A percentile compares a stretch with the other conserved stretches of the same genome.
phyloP scores from a whole-genome alignment of 345 rosid species.

The Boechera divaricarpa region DNA sequence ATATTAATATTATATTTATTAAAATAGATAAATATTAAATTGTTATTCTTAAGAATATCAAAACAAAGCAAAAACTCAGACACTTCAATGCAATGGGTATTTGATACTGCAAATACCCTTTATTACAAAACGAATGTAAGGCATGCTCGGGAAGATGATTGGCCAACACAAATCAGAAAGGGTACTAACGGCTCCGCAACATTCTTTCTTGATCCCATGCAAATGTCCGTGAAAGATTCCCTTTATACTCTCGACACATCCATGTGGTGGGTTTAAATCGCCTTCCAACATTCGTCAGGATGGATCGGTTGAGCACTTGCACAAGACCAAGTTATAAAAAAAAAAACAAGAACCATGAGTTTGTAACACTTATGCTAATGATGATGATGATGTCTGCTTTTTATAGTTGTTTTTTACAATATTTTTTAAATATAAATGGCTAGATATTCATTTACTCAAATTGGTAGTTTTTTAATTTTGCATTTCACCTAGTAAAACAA shows the following conservation, averaged over 20 bases:
- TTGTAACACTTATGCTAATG: not conserved
- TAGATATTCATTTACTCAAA: not conserved
- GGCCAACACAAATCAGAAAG: conserved; percentile 24
- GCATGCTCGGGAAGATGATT: not conserved
- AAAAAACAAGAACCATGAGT: not conserved
- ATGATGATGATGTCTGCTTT: not conserved
- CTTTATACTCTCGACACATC: not conserved
- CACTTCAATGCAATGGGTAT: not conserved
- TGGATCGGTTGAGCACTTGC: not conserved
- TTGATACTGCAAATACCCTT: not conserved
- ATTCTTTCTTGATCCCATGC: conserved; percentile 19
- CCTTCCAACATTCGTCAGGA: not conserved
- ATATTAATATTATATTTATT: too few species aligned
- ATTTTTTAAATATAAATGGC: not conserved
- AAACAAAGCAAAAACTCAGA: not conserved
- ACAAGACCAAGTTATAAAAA: not conserved
- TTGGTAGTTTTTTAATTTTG: not conserved
- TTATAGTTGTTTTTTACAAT: not conserved
- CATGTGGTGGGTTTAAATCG: not conserved
- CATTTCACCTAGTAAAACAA: not conserved
- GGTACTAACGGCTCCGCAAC: not conserved
- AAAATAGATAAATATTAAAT: not conserved
- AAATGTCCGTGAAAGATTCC: not conserved
- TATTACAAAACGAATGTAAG: conserved; percentile 16
- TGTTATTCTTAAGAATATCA: not conserved